A percentile compares a stretch with the other conserved stretches of the same genome.
phyloP scores from a whole-genome alignment of 495 filamentous ascomycete genomes.

The Viridothelium virens region DNA sequence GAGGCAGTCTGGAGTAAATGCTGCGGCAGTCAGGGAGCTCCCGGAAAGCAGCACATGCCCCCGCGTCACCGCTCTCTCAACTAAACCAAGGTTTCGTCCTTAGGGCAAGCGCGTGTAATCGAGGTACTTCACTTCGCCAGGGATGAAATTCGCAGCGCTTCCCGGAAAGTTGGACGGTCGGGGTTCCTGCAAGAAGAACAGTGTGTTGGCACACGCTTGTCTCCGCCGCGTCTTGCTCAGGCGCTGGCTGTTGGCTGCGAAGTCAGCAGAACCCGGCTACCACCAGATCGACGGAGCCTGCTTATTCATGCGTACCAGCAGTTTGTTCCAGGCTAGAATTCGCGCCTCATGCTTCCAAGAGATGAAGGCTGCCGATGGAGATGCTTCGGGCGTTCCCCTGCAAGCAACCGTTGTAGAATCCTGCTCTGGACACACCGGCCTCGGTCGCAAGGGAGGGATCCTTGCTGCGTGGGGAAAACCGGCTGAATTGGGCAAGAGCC shows the following conservation, averaged over 20 bases:
- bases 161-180: neutral
- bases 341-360: neutral
- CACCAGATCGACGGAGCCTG: neutral
- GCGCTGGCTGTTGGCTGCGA: neutral
- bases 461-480: constrained; percentile 1
- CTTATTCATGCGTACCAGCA: neutral
- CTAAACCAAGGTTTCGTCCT: constrained; percentile 3
- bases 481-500: neutral
- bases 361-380: neutral
- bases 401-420: too few relatives aligned
- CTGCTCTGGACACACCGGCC: neutral
- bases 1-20: constrained; percentile 1
- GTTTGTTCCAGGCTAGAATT: neutral
- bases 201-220: neutral
- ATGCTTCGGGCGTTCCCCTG: neutral
- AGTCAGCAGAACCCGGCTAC: constrained; percentile 1
- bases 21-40: constrained; percentile 2
- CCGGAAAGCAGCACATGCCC: constrained; percentile 9
- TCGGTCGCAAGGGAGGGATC: neutral
- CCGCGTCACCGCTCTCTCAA: neutral
- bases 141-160: neutral
- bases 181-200: neutral
- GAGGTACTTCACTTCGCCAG: neutral
- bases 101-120: neutral
- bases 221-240: neutral